A percentile compares a stretch with the other conserved stretches of the same genome.
Evolutionary conservation across 164 flowering plant species (phyloP).

Genomic region (Saururus chinensis): DNA sequence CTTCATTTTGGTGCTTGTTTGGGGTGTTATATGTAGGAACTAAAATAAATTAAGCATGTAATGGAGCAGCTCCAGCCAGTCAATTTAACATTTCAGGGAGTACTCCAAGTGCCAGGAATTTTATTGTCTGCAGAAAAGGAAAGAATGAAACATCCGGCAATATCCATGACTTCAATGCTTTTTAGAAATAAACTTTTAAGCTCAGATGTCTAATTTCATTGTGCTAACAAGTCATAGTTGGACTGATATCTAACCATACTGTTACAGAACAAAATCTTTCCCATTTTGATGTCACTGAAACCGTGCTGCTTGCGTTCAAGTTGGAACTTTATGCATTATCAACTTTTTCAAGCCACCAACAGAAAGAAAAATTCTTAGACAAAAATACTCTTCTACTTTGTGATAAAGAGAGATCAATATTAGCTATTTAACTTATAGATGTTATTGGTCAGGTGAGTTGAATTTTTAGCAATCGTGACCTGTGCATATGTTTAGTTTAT

Average conservation of each 20-base stretch:
- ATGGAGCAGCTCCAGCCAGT: no score
- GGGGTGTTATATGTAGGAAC: conserved; percentile 57
- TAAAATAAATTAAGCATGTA: no score
- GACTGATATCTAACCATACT: background rate
- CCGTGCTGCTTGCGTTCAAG: background rate
- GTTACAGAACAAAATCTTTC: background rate
- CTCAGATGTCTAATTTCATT: background rate
- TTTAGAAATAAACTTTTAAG: background rate
- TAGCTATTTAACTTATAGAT: conserved; percentile 27
- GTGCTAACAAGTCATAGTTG: background rate
- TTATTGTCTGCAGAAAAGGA: background rate
- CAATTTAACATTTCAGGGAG: no score
- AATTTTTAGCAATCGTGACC: background rate
- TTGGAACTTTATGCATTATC: no score
- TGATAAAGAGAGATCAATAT: background rate
- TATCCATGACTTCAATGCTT: background rate
- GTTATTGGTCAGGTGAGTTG: conserved; percentile 64
- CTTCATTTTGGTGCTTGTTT: conserved; percentile 89
- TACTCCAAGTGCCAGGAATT: background rate
- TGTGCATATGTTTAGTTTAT: background rate
- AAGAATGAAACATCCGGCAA: background rate
- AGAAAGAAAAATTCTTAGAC: no score
- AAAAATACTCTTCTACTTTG: conserved; percentile 53
- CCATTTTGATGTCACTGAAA: background rate
- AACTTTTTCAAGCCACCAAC: no score